phyloP scores from a whole-genome alignment of 202 grass and related monocot genomes.

The Schoenoplectus tabernaemontani region DNA sequence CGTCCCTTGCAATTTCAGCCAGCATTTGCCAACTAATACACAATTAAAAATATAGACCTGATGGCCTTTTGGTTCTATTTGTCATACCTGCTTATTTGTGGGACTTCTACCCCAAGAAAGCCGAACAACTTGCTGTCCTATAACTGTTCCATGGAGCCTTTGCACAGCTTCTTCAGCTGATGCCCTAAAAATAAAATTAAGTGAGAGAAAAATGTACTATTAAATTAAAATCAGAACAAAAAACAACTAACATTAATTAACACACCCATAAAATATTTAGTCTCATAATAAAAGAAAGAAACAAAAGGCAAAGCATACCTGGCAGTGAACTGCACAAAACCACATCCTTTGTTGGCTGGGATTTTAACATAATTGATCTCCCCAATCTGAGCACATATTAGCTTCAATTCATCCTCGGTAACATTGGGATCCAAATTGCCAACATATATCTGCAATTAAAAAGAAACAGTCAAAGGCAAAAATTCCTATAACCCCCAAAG shows the following conservation, averaged over 20 bases:
- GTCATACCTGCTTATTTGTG: constrained; percentile 79
- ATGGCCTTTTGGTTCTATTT: neutral
- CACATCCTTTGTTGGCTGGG: constrained; percentile 93
- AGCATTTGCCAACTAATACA: neutral
- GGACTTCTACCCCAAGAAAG: constrained; percentile 98
- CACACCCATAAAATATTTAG: neutral
- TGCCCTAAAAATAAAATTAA: constrained; percentile 37
- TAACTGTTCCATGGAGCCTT: constrained; percentile 85
- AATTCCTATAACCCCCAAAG: constrained; percentile 21
- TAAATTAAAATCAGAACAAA: neutral
- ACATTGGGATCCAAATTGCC: constrained; percentile 91
- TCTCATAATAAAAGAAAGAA: neutral
- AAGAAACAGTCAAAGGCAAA: constrained; percentile 28
- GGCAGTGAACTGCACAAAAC: constrained; percentile 79
- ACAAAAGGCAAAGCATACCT: constrained; percentile 38
- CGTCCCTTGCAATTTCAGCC: neutral
- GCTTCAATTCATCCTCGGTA: constrained; percentile 87
- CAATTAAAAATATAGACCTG: neutral
- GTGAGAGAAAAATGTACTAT: neutral
- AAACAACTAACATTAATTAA: constrained; percentile 2
- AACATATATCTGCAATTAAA: constrained; percentile 87
- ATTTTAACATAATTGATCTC: constrained; percentile 94
- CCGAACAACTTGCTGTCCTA: constrained; percentile 82
- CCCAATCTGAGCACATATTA: constrained; percentile 75
- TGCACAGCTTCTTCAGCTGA: constrained; percentile 91